Evolutionary conservation across 352 stramenopile genomes (phyloP).

Genomic region (Phytophthora foliorum): DNA sequence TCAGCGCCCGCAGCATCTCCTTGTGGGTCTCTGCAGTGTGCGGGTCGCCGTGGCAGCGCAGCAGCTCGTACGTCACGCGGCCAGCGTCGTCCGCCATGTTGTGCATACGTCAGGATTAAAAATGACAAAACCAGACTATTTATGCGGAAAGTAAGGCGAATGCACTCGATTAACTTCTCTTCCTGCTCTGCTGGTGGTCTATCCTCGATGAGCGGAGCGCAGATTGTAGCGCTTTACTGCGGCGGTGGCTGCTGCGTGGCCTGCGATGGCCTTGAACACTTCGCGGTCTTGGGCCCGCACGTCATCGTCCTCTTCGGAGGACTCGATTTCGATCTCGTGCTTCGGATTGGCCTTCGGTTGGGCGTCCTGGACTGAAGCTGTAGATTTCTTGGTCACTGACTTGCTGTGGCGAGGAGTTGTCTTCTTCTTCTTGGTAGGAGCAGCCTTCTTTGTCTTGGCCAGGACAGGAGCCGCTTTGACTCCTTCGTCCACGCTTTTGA

Average conservation of each 20-base stretch:
- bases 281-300: slow-evolving; percentile 58
- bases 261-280: slow-evolving; percentile 65
- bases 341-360: slow-evolving; percentile 26
- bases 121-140: slow-evolving; percentile 18
- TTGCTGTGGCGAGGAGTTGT: slow-evolving; percentile 18
- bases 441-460: slow-evolving; percentile 25
- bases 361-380: background rate
- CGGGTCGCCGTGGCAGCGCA: slow-evolving; percentile 37
- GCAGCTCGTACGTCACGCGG: slow-evolving; percentile 40
- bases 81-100: slow-evolving; percentile 28
- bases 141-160: background rate
- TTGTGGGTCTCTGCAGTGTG: slow-evolving; percentile 39
- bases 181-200: slow-evolving; percentile 2
- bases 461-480: slow-evolving; percentile 1
- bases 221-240: slow-evolving; percentile 65
- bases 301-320: slow-evolving; percentile 27
- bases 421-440: slow-evolving; percentile 34
- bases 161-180: background rate
- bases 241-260: slow-evolving; percentile 66
- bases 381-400: slow-evolving; percentile 17
- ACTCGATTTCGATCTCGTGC: slow-evolving; percentile 18
- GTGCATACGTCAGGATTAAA: background rate
- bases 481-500: slow-evolving; percentile 34
- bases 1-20: slow-evolving; percentile 54
- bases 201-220: slow-evolving; percentile 35